A percentile compares a stretch with the other conserved stretches of the same genome.
Evolutionary conservation across 352 stramenopile species (phyloP).

Genomic region (Globisporangium yorkense): DNA sequence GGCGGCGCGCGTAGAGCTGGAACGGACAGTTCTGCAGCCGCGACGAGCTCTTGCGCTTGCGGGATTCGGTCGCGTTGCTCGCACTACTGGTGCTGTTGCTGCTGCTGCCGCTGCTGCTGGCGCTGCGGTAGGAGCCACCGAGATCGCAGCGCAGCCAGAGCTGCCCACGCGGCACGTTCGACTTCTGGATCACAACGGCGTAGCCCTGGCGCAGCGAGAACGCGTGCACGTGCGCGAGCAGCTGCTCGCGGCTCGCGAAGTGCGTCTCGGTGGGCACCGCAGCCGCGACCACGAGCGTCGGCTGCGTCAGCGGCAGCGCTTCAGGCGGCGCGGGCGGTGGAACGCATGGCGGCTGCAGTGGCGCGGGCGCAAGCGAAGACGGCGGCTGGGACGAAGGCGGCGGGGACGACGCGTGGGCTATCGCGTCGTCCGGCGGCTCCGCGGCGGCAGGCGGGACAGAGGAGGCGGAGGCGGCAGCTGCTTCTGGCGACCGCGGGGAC

Average conservation of each 20-base stretch:
- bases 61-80: background rate
- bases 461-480: background rate
- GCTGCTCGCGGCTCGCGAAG: conserved; percentile 31
- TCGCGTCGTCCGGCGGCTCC: background rate
- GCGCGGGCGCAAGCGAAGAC: background rate
- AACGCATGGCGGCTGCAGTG: background rate
- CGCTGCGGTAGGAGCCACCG: conserved; percentile 19
- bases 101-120: background rate
- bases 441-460: background rate
- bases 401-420: background rate
- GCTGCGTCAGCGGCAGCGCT: background rate
- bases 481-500: conserved; percentile 2
- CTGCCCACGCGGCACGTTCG: conserved; percentile 37
- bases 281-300: background rate
- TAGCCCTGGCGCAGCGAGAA: conserved; percentile 36
- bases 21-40: conserved; percentile 36
- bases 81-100: background rate
- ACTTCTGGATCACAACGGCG: conserved; percentile 40
- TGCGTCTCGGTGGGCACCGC: conserved; percentile 11
- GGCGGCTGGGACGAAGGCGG: background rate
- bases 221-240: conserved; percentile 29
- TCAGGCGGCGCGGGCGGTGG: background rate
- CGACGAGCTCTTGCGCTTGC: conserved; percentile 28
- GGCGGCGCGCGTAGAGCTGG: conserved; percentile 31
- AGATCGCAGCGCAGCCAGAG: conserved; percentile 45